Evolutionary conservation across 2,329 filamentous ascomycete genomes (phyloP).

Genomic region (Diplodia intermedia): DNA sequence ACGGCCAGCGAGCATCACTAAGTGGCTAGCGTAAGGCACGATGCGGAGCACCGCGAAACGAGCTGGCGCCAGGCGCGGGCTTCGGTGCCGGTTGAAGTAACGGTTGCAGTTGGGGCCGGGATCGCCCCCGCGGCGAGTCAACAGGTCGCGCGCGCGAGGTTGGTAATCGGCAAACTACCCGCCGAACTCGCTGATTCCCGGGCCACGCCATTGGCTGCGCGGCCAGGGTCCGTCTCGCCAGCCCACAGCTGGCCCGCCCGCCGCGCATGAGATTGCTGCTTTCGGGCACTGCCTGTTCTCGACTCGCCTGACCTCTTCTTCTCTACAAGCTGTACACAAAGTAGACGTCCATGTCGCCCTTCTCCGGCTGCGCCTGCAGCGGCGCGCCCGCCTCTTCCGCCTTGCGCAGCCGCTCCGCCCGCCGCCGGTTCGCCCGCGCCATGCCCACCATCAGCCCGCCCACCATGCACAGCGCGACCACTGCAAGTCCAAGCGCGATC

Average conservation of each 20-base stretch:
- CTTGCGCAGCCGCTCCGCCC: constrained; percentile 26
- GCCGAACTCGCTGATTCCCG: constrained; percentile 13
- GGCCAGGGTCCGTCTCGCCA: not conserved
- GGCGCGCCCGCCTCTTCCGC: constrained; percentile 26
- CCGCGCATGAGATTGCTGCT: constrained; percentile 5
- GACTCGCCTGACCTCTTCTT: not conserved
- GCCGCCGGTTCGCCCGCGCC: constrained; percentile 27
- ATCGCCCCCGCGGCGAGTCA: constrained; percentile 14
- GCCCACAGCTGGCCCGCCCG: not conserved
- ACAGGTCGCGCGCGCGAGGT: not conserved
- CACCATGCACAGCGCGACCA: constrained; percentile 31
- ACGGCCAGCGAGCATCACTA: constrained; percentile 22
- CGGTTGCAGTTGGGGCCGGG: constrained; percentile 8
- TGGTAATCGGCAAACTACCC: constrained; percentile 3
- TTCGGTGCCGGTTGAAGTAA: constrained; percentile 21
- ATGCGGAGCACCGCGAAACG: constrained; percentile 2
- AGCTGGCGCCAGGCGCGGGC: constrained; percentile 17
- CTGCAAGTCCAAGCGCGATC: constrained; percentile 31
- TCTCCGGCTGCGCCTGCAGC: constrained; percentile 21
- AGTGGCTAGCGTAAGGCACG: constrained; percentile 30
- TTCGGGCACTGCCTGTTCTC: not conserved
- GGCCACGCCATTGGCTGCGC: not conserved
- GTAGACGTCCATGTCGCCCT: constrained; percentile 32
- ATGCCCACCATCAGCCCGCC: constrained; percentile 28
- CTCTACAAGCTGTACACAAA: constrained; percentile 30